Base-by-base conservation (phyloP, 495 filamentous ascomycete species). In the Daldinia bambusicola region DNA sequence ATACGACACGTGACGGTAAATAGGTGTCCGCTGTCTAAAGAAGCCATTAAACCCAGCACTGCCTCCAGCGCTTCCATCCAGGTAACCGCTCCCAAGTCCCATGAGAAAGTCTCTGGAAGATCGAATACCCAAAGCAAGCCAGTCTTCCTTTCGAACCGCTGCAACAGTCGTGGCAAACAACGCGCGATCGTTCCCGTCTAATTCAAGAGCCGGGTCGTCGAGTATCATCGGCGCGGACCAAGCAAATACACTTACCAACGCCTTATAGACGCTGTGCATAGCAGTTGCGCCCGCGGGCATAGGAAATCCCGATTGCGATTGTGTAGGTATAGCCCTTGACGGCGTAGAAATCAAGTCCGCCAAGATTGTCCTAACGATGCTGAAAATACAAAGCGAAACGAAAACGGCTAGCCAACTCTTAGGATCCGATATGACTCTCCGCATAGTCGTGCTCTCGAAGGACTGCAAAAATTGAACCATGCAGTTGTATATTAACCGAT, bases 251-350 rank as follows among this genome's bases (percentile, higher is more conserved):
- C 76, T 78, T 20, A 84, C 83, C 5, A 84, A 67, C 13, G 75
- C 80, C 70, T 84, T 84, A 65, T 83, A 83, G 5, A 83, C 82
- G 40, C 80, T 80, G 36, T 84, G 82, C 80, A 84, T 83, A 36
- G 80, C 76, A 16, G 72, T 61, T 9, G 78, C 72, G 0, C 74
- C 77, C 14, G 74, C 51, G 3, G 80, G 62, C 56, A 73, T 70
- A 38, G 71, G 69, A 12, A 73, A 57, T n/a, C 69, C 66, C 8
- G 62, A 69, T n/a, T 78, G 67, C 31, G 77, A 75, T n/a, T 80
- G 77, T 26, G 53, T 48, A 30, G 75, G 56, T 38, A 79, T 73
- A 2, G 55, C 53, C 45, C 71, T 65, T 26, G 69, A 74, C 2
- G 75, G 72, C 52, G 79, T 78, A 37, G 80, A 76, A 16, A 80